Evolutionary conservation across 1,139 yeast genomes (phyloP).

Genomic region (Lodderomyces margitis): DNA sequence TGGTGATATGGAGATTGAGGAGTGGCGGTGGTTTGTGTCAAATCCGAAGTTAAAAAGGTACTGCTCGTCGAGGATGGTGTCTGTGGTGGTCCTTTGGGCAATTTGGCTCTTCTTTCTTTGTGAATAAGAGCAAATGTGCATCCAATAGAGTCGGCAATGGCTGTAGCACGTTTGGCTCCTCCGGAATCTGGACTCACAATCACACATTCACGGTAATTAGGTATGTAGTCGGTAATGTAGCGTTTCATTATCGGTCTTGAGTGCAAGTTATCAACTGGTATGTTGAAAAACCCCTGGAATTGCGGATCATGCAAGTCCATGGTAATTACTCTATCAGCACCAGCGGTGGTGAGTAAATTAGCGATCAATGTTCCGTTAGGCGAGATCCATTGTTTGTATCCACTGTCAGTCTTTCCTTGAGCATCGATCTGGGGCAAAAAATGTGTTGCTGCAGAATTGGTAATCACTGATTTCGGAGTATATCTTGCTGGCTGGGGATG

Average conservation of each 20-base stretch:
- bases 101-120: conserved; percentile 77
- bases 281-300: conserved; percentile 89
- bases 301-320: conserved; percentile 98
- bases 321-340: conserved; percentile 94
- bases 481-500: conserved; percentile 13
- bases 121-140: conserved; percentile 93
- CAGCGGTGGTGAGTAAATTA: conserved; percentile 83
- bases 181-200: conserved; percentile 96
- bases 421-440: conserved; percentile 34
- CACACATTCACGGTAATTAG: conserved; percentile 73
- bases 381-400: conserved; percentile 93
- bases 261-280: conserved; percentile 88
- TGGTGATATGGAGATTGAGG: conserved; percentile 5
- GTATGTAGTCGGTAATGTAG: conserved; percentile 71
- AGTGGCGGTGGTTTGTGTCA: conserved; percentile 10
- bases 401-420: conserved; percentile 49
- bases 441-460: conserved; percentile 27
- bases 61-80: conserved; percentile 16
- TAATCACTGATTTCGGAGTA: conserved; percentile 29
- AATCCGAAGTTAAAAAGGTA: neutral
- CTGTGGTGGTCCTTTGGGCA: conserved; percentile 32
- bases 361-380: conserved; percentile 95
- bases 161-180: conserved; percentile 95
- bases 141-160: conserved; percentile 86
- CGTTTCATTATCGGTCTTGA: conserved; percentile 82